Evolutionary conservation across 305 asterid genomes (phyloP).

Genomic region (Fraxinus albicans): DNA sequence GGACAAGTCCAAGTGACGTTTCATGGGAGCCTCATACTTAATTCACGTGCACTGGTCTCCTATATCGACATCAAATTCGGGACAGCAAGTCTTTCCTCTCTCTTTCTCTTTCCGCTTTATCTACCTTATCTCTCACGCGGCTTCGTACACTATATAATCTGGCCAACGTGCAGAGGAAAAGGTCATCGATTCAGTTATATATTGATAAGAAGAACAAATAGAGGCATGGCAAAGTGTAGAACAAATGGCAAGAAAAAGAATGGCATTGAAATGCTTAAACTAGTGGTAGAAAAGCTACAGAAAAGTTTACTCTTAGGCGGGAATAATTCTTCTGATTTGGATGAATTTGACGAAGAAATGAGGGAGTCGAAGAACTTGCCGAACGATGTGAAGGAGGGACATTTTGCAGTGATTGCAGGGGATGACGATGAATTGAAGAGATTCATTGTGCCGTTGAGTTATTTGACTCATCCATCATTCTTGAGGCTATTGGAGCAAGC

Average conservation of each 20-base stretch:
- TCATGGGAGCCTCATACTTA: conserved; percentile 30
- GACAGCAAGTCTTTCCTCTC: neutral
- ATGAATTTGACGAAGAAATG: conserved; percentile 10
- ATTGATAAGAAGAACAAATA: neutral
- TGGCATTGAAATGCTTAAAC: conserved; percentile 30
- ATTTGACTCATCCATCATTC: conserved; percentile 48
- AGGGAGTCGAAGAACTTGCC: conserved; percentile 35
- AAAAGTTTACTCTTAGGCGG: conserved; percentile 44
- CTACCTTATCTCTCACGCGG: neutral
- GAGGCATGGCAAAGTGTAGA: conserved; percentile 26
- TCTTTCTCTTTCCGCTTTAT: neutral
- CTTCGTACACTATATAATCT: conserved; percentile 5
- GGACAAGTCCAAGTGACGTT: conserved; percentile 33
- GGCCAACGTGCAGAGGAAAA: neutral
- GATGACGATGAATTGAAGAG: conserved; percentile 47
- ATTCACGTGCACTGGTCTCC: conserved; percentile 53
- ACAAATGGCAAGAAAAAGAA: conserved; percentile 32
- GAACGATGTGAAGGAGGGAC: conserved; percentile 67
- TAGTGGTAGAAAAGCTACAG: conserved; percentile 55
- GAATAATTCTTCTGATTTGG: conserved; percentile 20
- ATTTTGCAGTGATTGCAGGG: conserved; percentile 60
- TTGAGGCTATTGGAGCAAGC: conserved; percentile 59
- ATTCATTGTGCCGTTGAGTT: conserved; percentile 55
- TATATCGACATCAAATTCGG: conserved; percentile 13
- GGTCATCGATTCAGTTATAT: neutral